These are phyloP conservation scores for Russula abietina DNA, from an alignment of 768 basidiomycete genomes.

Conservation along the genomic window DNA sequence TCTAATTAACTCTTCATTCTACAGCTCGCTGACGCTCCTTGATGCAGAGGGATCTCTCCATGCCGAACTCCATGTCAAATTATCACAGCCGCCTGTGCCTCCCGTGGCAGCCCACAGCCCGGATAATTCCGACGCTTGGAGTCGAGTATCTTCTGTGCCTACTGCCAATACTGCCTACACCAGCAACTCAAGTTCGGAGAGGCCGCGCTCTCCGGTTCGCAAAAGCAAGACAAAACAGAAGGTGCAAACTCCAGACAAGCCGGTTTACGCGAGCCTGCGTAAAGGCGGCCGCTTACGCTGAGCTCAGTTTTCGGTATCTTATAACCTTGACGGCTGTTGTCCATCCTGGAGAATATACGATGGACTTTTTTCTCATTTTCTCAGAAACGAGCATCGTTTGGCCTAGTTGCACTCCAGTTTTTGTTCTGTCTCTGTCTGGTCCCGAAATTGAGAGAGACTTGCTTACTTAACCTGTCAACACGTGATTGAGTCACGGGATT, in stretches of 20 bases:
- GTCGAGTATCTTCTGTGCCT: background rate
- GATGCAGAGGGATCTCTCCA: conserved; percentile 26
- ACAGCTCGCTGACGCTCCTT: conserved; percentile 27
- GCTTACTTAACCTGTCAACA: background rate
- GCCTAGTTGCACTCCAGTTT: background rate
- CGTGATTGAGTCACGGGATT: background rate
- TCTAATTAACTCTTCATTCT: background rate
- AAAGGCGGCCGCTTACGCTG: conserved; percentile 9
- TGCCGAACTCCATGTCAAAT: conserved; percentile 11
- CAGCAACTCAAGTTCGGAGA: background rate
- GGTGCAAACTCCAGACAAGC: background rate
- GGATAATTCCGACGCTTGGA: background rate
- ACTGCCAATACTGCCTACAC: background rate
- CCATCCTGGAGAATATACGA: background rate
- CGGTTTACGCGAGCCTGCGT: conserved; percentile 1
- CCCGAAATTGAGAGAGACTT: no score
- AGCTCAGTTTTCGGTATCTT: background rate
- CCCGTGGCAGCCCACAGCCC: background rate
- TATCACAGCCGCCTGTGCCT: background rate
- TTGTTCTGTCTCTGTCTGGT: no score
- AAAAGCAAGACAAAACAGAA: background rate
- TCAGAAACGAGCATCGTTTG: background rate
- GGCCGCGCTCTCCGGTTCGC: background rate
- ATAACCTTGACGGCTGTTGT: background rate
- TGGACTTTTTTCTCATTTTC: background rate